phyloP scores from a whole-genome alignment of 1,284 basidiomycete species.

The Apiotrichum laibachii region DNA sequence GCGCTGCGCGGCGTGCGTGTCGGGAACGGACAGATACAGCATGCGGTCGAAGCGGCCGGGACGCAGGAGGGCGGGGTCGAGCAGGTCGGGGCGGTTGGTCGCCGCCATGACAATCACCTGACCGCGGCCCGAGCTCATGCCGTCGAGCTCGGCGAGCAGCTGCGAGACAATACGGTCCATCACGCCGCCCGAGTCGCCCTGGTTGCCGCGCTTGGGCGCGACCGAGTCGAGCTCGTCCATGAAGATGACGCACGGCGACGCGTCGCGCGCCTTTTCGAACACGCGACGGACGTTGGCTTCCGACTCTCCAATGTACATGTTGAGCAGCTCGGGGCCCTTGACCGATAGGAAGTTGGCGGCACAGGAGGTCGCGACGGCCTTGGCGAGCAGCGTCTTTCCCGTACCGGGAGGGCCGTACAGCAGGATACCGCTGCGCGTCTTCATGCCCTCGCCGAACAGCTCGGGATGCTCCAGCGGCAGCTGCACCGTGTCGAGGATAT shows the following conservation, averaged over 20 bases:
- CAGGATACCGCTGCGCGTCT: slow-evolving; percentile 70
- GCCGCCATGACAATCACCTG: slow-evolving; percentile 94
- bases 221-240: slow-evolving; percentile 98
- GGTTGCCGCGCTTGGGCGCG: slow-evolving; percentile 91
- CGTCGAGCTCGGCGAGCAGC: slow-evolving; percentile 91
- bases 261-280: slow-evolving; percentile 87
- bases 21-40: slow-evolving; percentile 92
- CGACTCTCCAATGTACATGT: slow-evolving; percentile 98
- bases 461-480: slow-evolving; percentile 92
- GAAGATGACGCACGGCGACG: slow-evolving; percentile 88
- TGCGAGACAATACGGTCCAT: slow-evolving; percentile 98
- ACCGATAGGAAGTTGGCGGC: slow-evolving; percentile 93
- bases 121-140: slow-evolving; percentile 65
- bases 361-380: slow-evolving; percentile 81
- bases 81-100: slow-evolving; percentile 91
- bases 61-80: slow-evolving; percentile 88
- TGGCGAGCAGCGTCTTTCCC: slow-evolving; percentile 79
- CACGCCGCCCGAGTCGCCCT: slow-evolving; percentile 92
- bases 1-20: slow-evolving; percentile 79
- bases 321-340: slow-evolving; percentile 92
- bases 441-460: slow-evolving; percentile 86
- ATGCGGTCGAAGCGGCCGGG: slow-evolving; percentile 97
- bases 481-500: slow-evolving; percentile 96
- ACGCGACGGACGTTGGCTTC: slow-evolving; percentile 92
- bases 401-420: slow-evolving; percentile 92